Conservation (phyloP, 2,329 filamentous ascomycete genomes). For the Plectosphaerella cucumerina region DNA sequence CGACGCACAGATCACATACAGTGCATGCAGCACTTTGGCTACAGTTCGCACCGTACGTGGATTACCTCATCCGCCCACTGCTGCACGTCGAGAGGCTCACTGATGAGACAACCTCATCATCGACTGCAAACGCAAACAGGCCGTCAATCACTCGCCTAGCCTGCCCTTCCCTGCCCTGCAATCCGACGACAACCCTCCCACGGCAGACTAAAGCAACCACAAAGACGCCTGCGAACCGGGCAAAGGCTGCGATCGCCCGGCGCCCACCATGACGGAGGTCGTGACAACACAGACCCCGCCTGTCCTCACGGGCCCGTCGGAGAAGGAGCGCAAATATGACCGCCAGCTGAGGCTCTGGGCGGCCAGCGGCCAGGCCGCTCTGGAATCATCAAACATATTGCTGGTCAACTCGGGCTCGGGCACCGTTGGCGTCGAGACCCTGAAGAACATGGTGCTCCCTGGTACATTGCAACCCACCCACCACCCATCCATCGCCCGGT, state of each 20-base stretch:
- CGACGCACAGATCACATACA: too few species aligned
- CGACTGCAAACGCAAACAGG: background rate
- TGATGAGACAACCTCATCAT: too few species aligned
- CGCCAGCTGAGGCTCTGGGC: slow-evolving; percentile 94
- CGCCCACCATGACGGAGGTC: slow-evolving; percentile 36
- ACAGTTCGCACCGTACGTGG: too few species aligned
- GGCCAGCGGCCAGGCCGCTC: slow-evolving; percentile 80
- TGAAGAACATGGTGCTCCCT: slow-evolving; percentile 96
- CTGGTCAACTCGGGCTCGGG: slow-evolving; percentile 85
- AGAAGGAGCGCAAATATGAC: slow-evolving; percentile 79
- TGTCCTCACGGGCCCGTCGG: slow-evolving; percentile 48
- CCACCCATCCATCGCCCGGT: background rate
- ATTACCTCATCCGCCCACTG: too few species aligned
- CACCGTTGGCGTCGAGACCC: slow-evolving; percentile 80
- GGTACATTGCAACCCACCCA: slow-evolving; percentile 37
- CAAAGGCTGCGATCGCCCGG: background rate
- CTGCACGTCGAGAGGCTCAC: too few species aligned
- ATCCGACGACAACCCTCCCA: background rate
- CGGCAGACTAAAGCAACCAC: too few species aligned
- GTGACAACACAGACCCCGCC: slow-evolving; percentile 41
- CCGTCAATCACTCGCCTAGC: background rate
- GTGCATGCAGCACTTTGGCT: too few species aligned
- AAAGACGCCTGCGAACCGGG: too few species aligned
- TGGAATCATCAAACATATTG: slow-evolving; percentile 89
- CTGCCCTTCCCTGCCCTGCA: background rate